Evolutionary conservation across 163 green algal species (phyloP).

Genomic region (Dunaliella salina): DNA sequence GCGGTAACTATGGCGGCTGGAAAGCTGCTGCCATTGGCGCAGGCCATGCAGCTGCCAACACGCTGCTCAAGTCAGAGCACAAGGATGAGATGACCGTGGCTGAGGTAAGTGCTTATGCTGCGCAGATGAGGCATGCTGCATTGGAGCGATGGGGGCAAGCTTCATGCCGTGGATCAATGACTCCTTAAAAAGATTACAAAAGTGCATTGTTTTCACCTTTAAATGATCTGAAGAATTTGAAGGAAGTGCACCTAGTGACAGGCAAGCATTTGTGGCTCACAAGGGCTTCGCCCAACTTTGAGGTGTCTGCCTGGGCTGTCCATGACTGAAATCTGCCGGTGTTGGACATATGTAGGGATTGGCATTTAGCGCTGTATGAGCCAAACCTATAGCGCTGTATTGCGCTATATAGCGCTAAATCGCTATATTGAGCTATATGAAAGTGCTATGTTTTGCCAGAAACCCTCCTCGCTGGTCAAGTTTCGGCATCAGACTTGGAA

Average conservation of each 20-base stretch:
- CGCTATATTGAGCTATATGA: not conserved
- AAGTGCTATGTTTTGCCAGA: not conserved
- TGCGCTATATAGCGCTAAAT: not conserved
- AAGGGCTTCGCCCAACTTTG: no score
- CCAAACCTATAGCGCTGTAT: not conserved
- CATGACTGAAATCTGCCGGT: no score
- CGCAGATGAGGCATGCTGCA: no score
- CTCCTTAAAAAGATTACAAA: no score
- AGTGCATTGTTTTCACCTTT: no score
- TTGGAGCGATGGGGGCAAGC: no score
- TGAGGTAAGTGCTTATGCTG: constrained; percentile 8
- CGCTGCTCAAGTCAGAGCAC: constrained; percentile 94
- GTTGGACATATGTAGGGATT: not conserved
- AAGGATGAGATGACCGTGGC: constrained; percentile 53
- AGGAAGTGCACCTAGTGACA: no score
- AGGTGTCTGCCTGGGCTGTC: no score
- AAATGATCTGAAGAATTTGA: no score
- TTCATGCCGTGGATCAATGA: no score
- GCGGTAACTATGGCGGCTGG: constrained; percentile 96
- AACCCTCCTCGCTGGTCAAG: not conserved
- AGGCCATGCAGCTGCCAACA: constrained; percentile 86
- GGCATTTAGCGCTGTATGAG: not conserved
- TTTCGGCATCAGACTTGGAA: not conserved
- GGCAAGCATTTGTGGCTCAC: no score
- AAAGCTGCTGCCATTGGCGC: constrained; percentile 94